A percentile compares a stretch with the other conserved stretches of the same genome.
Evolutionary conservation across 176 grass and related monocot genomes (phyloP).

Genomic region (Carex cristatella): DNA sequence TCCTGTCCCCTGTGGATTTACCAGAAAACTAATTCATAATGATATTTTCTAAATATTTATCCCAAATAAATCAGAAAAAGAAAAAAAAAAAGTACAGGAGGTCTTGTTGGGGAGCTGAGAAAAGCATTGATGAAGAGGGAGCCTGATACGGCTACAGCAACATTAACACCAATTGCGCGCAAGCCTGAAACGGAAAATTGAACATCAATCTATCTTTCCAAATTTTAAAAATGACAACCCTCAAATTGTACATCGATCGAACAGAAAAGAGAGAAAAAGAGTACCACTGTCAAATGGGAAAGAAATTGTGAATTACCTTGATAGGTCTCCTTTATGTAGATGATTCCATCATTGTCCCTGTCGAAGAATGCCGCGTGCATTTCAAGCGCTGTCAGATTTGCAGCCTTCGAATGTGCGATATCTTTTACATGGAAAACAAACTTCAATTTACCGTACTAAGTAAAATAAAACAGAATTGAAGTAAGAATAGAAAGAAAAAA

Average conservation of each 20-base stretch:
- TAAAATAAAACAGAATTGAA: not conserved
- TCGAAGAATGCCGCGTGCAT: slow-evolving; percentile 64
- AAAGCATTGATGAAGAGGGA: slow-evolving; percentile 47
- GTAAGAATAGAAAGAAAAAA: no score
- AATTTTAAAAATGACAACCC: not conserved
- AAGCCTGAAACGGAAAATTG: slow-evolving; percentile 26
- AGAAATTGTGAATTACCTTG: slow-evolving; percentile 27
- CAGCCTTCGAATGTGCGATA: not conserved
- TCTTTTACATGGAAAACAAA: not conserved
- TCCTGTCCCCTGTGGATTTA: slow-evolving; percentile 35
- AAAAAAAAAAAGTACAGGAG: slow-evolving; percentile 19
- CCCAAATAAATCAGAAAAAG: not conserved
- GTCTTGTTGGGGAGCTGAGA: slow-evolving; percentile 29
- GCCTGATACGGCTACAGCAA: not conserved
- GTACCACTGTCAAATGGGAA: not conserved
- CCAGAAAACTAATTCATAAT: not conserved
- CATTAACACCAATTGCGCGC: slow-evolving; percentile 32
- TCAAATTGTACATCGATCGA: not conserved
- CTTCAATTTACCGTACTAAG: not conserved
- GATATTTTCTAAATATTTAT: not conserved
- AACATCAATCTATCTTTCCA: not conserved
- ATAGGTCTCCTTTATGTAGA: slow-evolving; percentile 44
- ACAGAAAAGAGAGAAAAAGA: not conserved
- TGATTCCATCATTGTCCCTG: slow-evolving; percentile 46
- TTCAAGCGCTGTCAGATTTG: slow-evolving; percentile 33